Percentiles rank a stretch among this genome's conserved stretches.
These are phyloP conservation scores for Wickerhamiella brachini DNA, from an alignment of 805 yeast genomes.

Conservation along the genomic window DNA sequence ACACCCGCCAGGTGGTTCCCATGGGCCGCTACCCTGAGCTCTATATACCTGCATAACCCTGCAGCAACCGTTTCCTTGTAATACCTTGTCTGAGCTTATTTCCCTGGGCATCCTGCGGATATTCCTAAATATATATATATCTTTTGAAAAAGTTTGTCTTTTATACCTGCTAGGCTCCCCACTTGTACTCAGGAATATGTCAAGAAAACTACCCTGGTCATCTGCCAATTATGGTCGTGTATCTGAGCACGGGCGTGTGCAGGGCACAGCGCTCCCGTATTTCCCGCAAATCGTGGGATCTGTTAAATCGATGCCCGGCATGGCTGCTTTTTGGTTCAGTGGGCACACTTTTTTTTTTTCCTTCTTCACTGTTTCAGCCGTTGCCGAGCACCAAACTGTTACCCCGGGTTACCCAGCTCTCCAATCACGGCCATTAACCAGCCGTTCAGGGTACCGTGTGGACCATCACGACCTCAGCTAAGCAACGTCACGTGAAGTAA, in stretches of 20 bases:
- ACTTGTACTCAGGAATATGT: too few relatives aligned
- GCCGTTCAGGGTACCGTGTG: not conserved
- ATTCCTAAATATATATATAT: too few relatives aligned
- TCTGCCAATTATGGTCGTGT: too few relatives aligned
- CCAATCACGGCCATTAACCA: not conserved
- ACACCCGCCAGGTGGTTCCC: not conserved
- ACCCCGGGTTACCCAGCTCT: not conserved
- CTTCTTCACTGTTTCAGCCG: not conserved
- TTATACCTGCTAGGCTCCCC: too few relatives aligned
- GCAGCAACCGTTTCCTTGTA: not conserved
- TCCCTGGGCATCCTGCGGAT: not conserved
- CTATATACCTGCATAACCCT: not conserved
- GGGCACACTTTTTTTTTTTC: not conserved
- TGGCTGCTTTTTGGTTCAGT: too few relatives aligned
- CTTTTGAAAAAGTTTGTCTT: too few relatives aligned
- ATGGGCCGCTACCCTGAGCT: not conserved
- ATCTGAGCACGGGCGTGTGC: too few relatives aligned
- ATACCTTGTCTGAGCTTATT: not conserved
- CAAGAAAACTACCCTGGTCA: too few relatives aligned
- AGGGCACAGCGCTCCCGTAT: too few relatives aligned
- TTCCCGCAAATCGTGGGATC: too few relatives aligned
- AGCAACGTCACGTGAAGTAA: not conserved
- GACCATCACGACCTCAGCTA: not conserved
- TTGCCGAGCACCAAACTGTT: not conserved
- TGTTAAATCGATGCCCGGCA: too few relatives aligned